A percentile compares a stretch with the other conserved stretches of the same genome.
Conservation (phyloP, 1,284 basidiomycete genomes). For the Neotropicomus parvogracilis region DNA sequence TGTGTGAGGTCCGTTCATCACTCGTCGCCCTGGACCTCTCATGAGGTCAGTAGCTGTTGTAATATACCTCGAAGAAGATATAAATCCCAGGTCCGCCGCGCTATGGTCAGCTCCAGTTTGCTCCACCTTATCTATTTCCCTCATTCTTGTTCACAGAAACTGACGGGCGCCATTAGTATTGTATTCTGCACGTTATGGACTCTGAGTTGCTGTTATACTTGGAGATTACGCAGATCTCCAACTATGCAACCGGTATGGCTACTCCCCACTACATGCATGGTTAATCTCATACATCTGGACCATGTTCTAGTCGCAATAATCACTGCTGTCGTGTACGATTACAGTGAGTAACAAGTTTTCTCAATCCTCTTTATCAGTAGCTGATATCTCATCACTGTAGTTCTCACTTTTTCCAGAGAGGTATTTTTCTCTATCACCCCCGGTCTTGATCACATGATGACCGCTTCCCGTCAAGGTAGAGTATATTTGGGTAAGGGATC, state of each 20-base stretch:
- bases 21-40: no score
- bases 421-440: background rate
- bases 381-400: background rate
- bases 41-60: no score
- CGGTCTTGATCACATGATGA: background rate
- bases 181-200: no score
- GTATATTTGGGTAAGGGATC: constrained; percentile 1
- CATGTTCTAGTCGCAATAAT: background rate
- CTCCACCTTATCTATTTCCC: no score
- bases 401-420: constrained; percentile 5
- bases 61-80: no score
- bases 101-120: no score
- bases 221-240: background rate
- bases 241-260: background rate
- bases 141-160: no score
- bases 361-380: no score
- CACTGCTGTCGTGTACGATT: constrained; percentile 1
- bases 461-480: constrained; percentile 3
- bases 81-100: no score
- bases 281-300: background rate
- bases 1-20: no score
- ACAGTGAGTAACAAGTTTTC: background rate
- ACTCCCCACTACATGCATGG: no score
- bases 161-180: no score
- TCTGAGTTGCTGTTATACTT: background rate